Evolutionary conservation across 495 filamentous ascomycete genomes (phyloP).

Genomic region (Hyaloscypha variabilis): DNA sequence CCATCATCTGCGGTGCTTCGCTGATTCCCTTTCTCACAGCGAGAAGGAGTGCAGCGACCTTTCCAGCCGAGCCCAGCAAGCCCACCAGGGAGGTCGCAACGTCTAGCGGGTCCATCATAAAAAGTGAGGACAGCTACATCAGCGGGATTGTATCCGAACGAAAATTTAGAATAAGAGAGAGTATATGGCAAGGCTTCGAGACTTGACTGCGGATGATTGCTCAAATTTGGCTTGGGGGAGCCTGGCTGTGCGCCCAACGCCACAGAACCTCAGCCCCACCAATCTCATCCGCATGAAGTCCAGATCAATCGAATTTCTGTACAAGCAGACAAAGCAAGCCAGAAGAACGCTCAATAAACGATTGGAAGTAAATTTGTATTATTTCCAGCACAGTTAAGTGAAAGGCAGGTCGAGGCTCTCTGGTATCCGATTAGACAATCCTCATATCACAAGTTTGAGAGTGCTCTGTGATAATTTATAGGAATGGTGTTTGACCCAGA

Average conservation of each 20-base stretch:
- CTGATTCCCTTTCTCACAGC: constrained; percentile 1
- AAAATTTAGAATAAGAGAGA: not conserved
- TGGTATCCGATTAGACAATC: not conserved
- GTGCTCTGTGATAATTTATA: not conserved
- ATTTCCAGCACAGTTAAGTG: not conserved
- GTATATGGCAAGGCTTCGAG: not conserved
- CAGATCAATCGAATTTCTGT: too few relatives aligned
- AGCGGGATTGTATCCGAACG: not conserved
- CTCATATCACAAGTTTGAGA: not conserved
- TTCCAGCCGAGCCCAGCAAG: constrained; percentile 27
- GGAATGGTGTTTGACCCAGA: not conserved
- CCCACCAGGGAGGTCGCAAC: constrained; percentile 29
- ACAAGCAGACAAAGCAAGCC: not conserved
- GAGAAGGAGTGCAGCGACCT: not conserved
- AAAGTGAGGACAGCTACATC: not conserved
- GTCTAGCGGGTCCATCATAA: constrained; percentile 31
- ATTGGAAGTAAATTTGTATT: not conserved
- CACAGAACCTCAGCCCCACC: not conserved
- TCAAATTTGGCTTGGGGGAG: not conserved
- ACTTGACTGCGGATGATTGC: not conserved
- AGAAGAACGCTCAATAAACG: not conserved
- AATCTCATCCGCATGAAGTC: not conserved
- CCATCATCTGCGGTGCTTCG: not conserved
- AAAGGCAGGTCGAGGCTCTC: not conserved
- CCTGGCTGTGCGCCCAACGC: not conserved